Base-by-base conservation (phyloP, 352 stramenopile species). In the Globisporangium spiculum region DNA sequence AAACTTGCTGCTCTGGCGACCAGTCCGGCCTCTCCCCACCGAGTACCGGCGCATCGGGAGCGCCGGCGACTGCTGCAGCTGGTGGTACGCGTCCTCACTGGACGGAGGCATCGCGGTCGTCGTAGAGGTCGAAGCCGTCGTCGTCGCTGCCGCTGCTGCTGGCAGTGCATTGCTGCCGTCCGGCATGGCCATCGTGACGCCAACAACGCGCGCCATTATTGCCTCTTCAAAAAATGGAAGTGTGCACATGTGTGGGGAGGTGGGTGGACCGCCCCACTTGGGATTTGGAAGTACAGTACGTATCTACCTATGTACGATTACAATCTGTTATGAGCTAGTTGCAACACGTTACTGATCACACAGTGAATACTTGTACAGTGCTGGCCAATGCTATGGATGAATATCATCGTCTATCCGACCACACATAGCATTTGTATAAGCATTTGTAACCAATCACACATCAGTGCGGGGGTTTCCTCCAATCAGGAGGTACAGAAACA, bases 1-100 rank as follows among this genome's bases (percentile, higher is more conserved):
- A 48, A 86, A 86, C 65, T 88, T 88, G 70, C 78, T 86, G 73
- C 80, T 88, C 24, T 67, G 75, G 1, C 80, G 80, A 16, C 70
- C 73, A 34, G 62, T 69, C 26, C 59, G 60, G 34, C 58, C 34
- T 12, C 64, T 69, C 3, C 26, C 30, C 27, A 24, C 16, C 9
- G 63, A 61, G 41, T 58, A 68, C 10, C 66, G 65, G 8, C 57
- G 58, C 48, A 38, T 34, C 41, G n/a, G 32, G 27, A 36, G 32
- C 53, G 16, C 27, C 34, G 63, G 24, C 26, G 30, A 50, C 32
- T 38, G 65, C 44, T 26, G 64, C 27, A 26, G 46, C 46, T 32
- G 20, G 36, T 63, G 59, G 60, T 53, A 62, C 10, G 36, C 53
- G 36, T 44, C 46, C 1, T n/a, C 22, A 5, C 20, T 34, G n/a